Percentiles rank a stretch among this genome's conserved stretches.
Evolutionary conservation across 2,329 filamentous ascomycete genomes (phyloP).

Genomic region (Colletotrichum spaethianum): DNA sequence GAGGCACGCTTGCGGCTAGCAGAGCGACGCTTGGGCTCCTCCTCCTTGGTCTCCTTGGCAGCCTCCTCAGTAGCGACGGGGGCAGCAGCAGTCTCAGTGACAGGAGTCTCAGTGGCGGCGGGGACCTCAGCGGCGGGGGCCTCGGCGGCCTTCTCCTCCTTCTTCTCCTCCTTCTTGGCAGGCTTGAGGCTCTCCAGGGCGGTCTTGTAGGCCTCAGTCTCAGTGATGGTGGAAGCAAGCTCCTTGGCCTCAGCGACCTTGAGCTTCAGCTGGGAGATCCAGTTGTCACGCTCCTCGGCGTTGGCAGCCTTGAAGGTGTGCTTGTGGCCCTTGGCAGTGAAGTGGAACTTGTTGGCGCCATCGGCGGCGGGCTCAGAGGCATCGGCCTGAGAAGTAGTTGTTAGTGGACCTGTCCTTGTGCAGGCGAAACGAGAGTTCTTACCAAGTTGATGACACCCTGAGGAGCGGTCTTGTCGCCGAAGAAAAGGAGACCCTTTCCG

Average conservation of each 20-base stretch:
- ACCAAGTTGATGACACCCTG: slow-evolving; percentile 89
- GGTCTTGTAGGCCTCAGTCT: slow-evolving; percentile 90
- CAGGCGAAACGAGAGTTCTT: slow-evolving; percentile 53
- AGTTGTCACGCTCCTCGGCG: slow-evolving; percentile 88
- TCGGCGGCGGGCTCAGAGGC: slow-evolving; percentile 81
- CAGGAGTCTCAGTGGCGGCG: slow-evolving; percentile 49
- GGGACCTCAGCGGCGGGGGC: slow-evolving; percentile 53
- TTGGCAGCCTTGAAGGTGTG: slow-evolving; percentile 90
- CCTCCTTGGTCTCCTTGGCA: slow-evolving; percentile 62
- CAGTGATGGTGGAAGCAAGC: slow-evolving; percentile 78
- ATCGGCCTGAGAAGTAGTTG: slow-evolving; percentile 61
- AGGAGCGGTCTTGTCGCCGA: slow-evolving; percentile 87
- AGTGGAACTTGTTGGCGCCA: slow-evolving; percentile 85
- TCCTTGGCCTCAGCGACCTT: slow-evolving; percentile 90
- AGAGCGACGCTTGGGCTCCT: slow-evolving; percentile 74
- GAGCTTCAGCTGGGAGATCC: slow-evolving; percentile 87
- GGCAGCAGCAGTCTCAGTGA: slow-evolving; percentile 47
- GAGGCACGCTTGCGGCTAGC: slow-evolving; percentile 76
- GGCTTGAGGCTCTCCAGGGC: slow-evolving; percentile 80
- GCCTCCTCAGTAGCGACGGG: slow-evolving; percentile 48
- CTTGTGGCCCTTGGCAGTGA: slow-evolving; percentile 90
- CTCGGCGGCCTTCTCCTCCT: slow-evolving; percentile 59
- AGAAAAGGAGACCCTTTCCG: slow-evolving; percentile 94
- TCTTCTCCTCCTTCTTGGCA: slow-evolving; percentile 58
- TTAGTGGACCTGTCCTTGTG: slow-evolving; percentile 47